These are phyloP conservation scores for Kazachstania sp. DNA, from an alignment of 1,139 yeast genomes.

Conservation along the genomic window DNA sequence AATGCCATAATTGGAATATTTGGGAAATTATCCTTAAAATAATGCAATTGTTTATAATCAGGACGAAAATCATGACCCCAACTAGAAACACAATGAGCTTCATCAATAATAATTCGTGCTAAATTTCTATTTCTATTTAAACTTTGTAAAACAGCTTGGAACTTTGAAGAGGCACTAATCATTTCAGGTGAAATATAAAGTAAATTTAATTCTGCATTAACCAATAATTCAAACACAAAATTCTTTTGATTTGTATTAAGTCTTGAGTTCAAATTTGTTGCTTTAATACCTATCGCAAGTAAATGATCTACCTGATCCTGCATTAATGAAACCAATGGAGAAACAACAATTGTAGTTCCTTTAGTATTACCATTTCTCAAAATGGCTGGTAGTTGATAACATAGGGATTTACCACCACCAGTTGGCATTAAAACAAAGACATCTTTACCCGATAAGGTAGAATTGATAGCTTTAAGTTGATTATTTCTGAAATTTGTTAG, in stretches of 20 bases:
- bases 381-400: constrained; percentile 92
- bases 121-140: constrained; percentile 48
- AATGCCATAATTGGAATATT: constrained; percentile 87
- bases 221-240: constrained; percentile 52
- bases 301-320: constrained; percentile 93
- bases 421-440: constrained; percentile 97
- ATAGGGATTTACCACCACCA: constrained; percentile 95
- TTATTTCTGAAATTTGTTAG: constrained; percentile 64
- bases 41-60: constrained; percentile 75
- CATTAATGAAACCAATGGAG: constrained; percentile 93
- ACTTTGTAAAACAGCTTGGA: constrained; percentile 52
- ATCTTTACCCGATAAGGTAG: constrained; percentile 73
- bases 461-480: constrained; percentile 78
- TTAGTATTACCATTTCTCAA: constrained; percentile 61
- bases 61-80: constrained; percentile 99
- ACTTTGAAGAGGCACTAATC: constrained; percentile 67
- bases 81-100: constrained; percentile 95
- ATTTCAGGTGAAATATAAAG: constrained; percentile 92
- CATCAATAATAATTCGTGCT: constrained; percentile 90
- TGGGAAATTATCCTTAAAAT: constrained; percentile 65
- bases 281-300: constrained; percentile 54
- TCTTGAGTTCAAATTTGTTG: constrained; percentile 82
- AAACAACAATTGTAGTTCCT: constrained; percentile 86
- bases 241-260: constrained; percentile 56
- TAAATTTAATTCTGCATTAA: constrained; percentile 58